Conservation (phyloP, 306 rosid genomes). For the Malus sylvestris region DNA sequence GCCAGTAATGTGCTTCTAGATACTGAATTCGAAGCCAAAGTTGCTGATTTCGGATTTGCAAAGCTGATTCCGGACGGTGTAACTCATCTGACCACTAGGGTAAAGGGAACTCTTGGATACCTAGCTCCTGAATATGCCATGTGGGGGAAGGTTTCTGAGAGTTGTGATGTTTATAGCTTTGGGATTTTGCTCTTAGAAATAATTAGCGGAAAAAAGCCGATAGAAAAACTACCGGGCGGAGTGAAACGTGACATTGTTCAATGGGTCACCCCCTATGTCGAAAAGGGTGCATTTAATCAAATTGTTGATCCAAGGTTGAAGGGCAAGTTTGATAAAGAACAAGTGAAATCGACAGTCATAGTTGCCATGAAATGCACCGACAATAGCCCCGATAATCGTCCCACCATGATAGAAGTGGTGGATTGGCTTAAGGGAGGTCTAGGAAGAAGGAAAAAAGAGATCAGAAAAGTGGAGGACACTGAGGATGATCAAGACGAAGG, state of each 20-base stretch:
- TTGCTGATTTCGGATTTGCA: constrained; percentile 91
- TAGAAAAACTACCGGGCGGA: constrained; percentile 77
- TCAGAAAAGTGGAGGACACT: constrained; percentile 4
- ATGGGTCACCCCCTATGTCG: constrained; percentile 58
- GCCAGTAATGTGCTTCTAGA: constrained; percentile 87
- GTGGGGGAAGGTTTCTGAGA: constrained; percentile 88
- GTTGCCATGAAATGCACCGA: constrained; percentile 54
- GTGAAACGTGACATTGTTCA: constrained; percentile 76
- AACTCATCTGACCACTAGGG: constrained; percentile 74
- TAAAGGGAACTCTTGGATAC: constrained; percentile 86
- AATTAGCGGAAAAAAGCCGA: constrained; percentile 61
- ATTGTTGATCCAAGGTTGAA: constrained; percentile 56
- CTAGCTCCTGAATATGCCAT: constrained; percentile 94
- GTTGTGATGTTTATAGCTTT: constrained; percentile 84
- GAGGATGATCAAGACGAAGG: constrained; percentile 14
- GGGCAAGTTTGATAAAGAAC: constrained; percentile 37
- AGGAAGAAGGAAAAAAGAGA: constrained; percentile 13
- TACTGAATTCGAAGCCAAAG: constrained; percentile 61
- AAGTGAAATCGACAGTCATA: constrained; percentile 31
- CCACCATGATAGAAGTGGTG: constrained; percentile 53
- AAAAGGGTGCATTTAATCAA: constrained; percentile 40
- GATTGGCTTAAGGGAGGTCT: constrained; percentile 41
- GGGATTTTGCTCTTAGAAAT: constrained; percentile 78
- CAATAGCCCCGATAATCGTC: constrained; percentile 39
- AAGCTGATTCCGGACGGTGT: constrained; percentile 82